Conservation (phyloP, 2,329 filamentous ascomycete genomes). For the Spiromastix sp. region DNA sequence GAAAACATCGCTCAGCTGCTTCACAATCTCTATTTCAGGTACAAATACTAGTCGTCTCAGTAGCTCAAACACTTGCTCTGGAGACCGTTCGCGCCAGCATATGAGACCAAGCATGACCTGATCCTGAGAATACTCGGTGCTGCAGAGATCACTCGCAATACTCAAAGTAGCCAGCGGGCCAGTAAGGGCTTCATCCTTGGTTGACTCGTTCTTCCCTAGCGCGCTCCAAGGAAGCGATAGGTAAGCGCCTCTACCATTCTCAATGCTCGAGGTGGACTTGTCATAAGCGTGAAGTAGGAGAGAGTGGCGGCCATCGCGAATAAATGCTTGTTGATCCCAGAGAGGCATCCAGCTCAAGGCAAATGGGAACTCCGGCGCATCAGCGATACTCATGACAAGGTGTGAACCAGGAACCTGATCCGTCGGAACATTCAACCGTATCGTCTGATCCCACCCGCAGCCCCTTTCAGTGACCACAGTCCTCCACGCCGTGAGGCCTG, state of each 20-base stretch:
- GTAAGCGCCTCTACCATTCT: conserved; percentile 73
- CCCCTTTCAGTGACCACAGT: conserved; percentile 71
- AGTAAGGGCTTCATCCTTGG: conserved; percentile 62
- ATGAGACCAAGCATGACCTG: conserved; percentile 72
- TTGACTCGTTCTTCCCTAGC: conserved; percentile 53
- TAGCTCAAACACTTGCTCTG: conserved; percentile 60
- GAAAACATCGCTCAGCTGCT: conserved; percentile 79
- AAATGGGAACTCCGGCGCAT: conserved; percentile 79
- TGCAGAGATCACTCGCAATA: conserved; percentile 80
- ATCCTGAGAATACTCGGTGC: conserved; percentile 90
- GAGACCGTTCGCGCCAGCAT: conserved; percentile 70
- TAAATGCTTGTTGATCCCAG: conserved; percentile 86
- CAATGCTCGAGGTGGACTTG: conserved; percentile 67
- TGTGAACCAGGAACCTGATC: conserved; percentile 75
- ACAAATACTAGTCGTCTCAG: conserved; percentile 84
- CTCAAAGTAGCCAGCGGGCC: conserved; percentile 71
- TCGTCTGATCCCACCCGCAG: conserved; percentile 77
- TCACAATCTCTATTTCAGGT: conserved; percentile 94
- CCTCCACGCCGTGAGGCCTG: conserved; percentile 74
- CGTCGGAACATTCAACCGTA: conserved; percentile 68
- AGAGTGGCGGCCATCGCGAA: conserved; percentile 72
- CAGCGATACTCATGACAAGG: conserved; percentile 79
- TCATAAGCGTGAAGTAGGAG: conserved; percentile 84
- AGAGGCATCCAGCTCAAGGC: conserved; percentile 87
- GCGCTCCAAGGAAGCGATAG: conserved; percentile 72